A percentile compares a stretch with the other conserved stretches of the same genome.
Conservation (phyloP, 2,329 filamentous ascomycete genomes). For the Colletotrichum magnum region DNA sequence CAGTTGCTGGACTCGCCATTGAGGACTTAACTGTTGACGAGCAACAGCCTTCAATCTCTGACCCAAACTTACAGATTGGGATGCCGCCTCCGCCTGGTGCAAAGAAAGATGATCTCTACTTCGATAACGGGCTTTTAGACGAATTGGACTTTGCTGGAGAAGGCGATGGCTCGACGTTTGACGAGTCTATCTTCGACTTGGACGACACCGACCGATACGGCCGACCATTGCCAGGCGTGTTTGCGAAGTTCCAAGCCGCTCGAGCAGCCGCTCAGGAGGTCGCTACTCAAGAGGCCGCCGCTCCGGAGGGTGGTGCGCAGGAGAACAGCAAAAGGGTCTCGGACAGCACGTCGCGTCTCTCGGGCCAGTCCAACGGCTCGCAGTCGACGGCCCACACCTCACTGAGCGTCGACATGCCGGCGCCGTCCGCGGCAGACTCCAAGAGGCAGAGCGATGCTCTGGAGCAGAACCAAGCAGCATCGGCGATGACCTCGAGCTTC, state of each 20-base stretch:
- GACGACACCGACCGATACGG: slow-evolving; percentile 75
- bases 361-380: slow-evolving; percentile 58
- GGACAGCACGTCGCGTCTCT: slow-evolving; percentile 61
- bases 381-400: slow-evolving; percentile 70
- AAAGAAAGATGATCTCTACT: slow-evolving; percentile 74
- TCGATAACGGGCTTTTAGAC: slow-evolving; percentile 71
- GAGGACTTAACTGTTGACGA: slow-evolving; percentile 51
- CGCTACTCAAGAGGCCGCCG: slow-evolving; percentile 47
- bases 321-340: slow-evolving; percentile 58
- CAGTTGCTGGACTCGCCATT: slow-evolving; percentile 59
- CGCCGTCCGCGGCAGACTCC: slow-evolving; percentile 23
- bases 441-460: slow-evolving; percentile 32
- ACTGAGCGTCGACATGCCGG: slow-evolving; percentile 50
- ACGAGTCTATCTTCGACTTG: slow-evolving; percentile 81
- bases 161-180: slow-evolving; percentile 72
- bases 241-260: slow-evolving; percentile 66
- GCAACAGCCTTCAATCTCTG: slow-evolving; percentile 25
- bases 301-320: slow-evolving; percentile 60
- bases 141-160: slow-evolving; percentile 63
- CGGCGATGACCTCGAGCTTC: slow-evolving; percentile 40
- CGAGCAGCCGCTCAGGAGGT: slow-evolving; percentile 47
- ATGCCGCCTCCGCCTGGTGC: slow-evolving; percentile 11
- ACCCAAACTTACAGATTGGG: slow-evolving; percentile 43
- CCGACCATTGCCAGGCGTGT: slow-evolving; percentile 70
- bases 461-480: slow-evolving; percentile 39